phyloP scores from a whole-genome alignment of 2,329 filamentous ascomycete genomes.

The Hymenoscyphus fructigenus region DNA sequence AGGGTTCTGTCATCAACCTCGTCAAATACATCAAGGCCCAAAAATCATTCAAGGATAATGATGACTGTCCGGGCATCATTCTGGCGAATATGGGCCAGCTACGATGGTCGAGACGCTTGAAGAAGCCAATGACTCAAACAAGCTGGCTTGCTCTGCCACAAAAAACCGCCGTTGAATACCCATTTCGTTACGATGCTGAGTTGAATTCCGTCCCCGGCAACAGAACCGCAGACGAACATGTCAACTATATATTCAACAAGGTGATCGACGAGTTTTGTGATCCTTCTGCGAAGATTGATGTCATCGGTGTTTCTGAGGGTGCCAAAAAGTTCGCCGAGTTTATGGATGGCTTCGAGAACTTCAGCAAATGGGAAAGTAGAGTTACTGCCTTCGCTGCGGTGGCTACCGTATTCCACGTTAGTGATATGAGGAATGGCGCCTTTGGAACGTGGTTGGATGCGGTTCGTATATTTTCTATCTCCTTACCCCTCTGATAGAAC shows the following conservation, averaged over 20 bases:
- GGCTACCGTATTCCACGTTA: conserved; percentile 45
- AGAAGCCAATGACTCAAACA: conserved; percentile 56
- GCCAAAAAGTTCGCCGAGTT: conserved; percentile 58
- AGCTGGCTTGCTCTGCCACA: conserved; percentile 61
- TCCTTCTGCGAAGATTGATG: conserved; percentile 57
- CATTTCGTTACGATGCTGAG: conserved; percentile 49
- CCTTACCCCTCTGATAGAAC: not conserved
- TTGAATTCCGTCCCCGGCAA: conserved; percentile 66
- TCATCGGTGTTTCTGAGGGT: conserved; percentile 70
- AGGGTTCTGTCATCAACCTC: conserved; percentile 69
- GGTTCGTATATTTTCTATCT: conserved; percentile 40
- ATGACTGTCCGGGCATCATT: conserved; percentile 58
- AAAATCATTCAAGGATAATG: conserved; percentile 16
- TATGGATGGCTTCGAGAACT: conserved; percentile 55
- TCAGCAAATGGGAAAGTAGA: conserved; percentile 44
- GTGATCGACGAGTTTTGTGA: conserved; percentile 54
- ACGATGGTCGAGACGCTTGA: conserved; percentile 68
- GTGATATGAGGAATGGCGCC: conserved; percentile 42
- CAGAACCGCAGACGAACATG: conserved; percentile 56
- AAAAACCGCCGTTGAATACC: conserved; percentile 59
- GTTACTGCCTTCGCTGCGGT: conserved; percentile 51
- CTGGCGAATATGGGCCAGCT: conserved; percentile 77
- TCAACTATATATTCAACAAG: conserved; percentile 64
- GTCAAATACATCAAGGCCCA: conserved; percentile 46
- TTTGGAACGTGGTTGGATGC: conserved; percentile 53